Base-by-base conservation (phyloP, 2,329 filamentous ascomycete species). In the Stagonosporopsis cucurbitacearum region DNA sequence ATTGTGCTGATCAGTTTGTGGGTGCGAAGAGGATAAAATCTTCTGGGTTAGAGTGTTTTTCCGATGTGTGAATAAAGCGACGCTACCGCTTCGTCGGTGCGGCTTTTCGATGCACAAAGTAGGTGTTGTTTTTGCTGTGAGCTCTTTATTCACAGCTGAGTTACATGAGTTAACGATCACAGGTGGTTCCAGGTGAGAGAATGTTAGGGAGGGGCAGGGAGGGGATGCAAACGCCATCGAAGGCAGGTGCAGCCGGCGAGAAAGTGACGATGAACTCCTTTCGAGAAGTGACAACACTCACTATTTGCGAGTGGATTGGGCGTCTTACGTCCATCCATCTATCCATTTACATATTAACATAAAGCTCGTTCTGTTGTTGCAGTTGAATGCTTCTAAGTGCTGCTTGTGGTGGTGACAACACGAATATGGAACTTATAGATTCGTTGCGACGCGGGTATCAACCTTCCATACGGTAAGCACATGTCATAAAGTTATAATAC, bases 71-170 rank as follows among this genome's bases (percentile, higher is more conserved):
- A 48, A 35, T 40, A 45, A 59, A 2, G 65, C 4, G n/a, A 20
- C 55, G 19, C 70, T 45, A 11, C 60, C 68, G 28, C 72, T 69
- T 49, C 70, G 70, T 2, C 64, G 64, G 39, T 67, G 59, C 19
- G 55, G 57, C 12, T 54, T 23, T 39, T 28, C 52, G 28, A 45
- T 35, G 12, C 33, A 30, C 28, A 54, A 54, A 6, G 48, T 37
- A 6, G 47, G 59, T 2, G 63, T 65, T 2, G 63, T 65, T 13
- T 63, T 63, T 23, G 59, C 25, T 15, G 66, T 66, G 17, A 63
- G 44, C 28, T 63, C 61, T 36, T 59, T 59, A 46, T 30, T 23
- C n/a, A 12, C 13, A 11, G 12, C 22, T 30, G 17, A 26, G 17
- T 37, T 25, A 6, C 6, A 15, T 23, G 15, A 15, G n/a, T 6